These are phyloP conservation scores for Luvunga scandens DNA, from an alignment of 345 rosid genomes.

Conservation along the genomic window DNA sequence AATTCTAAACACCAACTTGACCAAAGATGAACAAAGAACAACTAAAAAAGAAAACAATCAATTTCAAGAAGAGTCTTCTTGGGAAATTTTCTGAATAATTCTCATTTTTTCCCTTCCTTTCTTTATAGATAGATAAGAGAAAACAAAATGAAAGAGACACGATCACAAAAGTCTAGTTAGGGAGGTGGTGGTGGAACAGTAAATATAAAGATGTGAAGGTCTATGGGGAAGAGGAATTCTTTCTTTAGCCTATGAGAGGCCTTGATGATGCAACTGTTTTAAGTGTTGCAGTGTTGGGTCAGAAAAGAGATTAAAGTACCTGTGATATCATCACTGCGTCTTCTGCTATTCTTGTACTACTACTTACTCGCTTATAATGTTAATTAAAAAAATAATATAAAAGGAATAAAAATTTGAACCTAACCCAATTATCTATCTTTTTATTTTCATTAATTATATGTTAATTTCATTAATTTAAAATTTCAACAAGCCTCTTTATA, in stretches of 20 bases:
- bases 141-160: not conserved
- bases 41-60: not conserved
- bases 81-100: constrained; percentile 16
- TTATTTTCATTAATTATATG: not conserved
- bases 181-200: constrained; percentile 14
- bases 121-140: not conserved
- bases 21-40: constrained; percentile 12
- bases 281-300: constrained; percentile 51
- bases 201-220: constrained; percentile 18
- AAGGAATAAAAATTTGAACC: not conserved
- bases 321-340: constrained; percentile 45
- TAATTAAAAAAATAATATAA: not conserved
- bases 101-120: not conserved
- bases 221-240: constrained; percentile 23
- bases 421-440: too few species aligned
- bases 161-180: not conserved
- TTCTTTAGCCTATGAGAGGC: constrained; percentile 18
- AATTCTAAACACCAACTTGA: constrained; percentile 14
- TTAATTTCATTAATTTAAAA: too few species aligned
- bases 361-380: not conserved
- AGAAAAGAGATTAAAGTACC: constrained; percentile 45
- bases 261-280: constrained; percentile 30
- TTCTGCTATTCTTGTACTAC: constrained; percentile 34
- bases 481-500: too few species aligned
- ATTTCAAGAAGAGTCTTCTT: constrained; percentile 22